Conservation (phyloP, 1,284 basidiomycete genomes). For the Leucocoprinus gongylophorus region DNA sequence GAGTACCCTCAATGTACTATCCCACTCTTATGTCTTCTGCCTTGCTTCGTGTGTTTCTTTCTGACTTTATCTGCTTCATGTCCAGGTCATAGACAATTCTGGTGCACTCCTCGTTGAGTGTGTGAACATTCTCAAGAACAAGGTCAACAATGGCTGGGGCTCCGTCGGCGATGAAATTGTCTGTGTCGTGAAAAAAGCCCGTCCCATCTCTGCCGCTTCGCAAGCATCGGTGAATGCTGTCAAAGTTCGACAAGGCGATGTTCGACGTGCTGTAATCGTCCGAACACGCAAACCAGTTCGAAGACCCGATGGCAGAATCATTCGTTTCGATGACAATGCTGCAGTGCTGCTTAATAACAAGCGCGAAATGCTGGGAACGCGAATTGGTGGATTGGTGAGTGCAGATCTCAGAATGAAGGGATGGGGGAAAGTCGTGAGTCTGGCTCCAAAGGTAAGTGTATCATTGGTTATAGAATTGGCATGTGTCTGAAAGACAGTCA, state of each 20-base stretch:
- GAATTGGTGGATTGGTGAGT: constrained; percentile 91
- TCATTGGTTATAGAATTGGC: not conserved
- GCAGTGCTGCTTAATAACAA: constrained; percentile 96
- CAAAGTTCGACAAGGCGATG: constrained; percentile 90
- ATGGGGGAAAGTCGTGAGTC: constrained; percentile 90
- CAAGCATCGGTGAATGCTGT: constrained; percentile 60
- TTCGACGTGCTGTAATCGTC: constrained; percentile 92
- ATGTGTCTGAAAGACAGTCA: not conserved
- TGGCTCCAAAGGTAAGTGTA: constrained; percentile 80
- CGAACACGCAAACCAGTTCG: constrained; percentile 79
- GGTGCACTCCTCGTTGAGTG: constrained; percentile 94
- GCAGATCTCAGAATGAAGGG: constrained; percentile 87
- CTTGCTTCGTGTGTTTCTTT: not conserved
- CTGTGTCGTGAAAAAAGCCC: constrained; percentile 90
- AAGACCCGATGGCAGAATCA: constrained; percentile 79
- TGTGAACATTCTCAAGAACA: constrained; percentile 95
- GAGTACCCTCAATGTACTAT: constrained; percentile 81
- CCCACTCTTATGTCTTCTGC: constrained; percentile 26
- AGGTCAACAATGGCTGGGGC: constrained; percentile 84
- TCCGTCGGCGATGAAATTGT: constrained; percentile 93
- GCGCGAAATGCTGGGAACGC: constrained; percentile 92
- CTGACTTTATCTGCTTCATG: not conserved
- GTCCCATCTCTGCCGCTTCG: constrained; percentile 66
- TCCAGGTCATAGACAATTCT: constrained; percentile 96
- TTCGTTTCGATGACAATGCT: constrained; percentile 98